Evolutionary conservation across 176 grass and related monocot genomes (phyloP), one percentile per base, ranked within the genome.

Genomic region (Chrysopogon serrulatus): DNA sequence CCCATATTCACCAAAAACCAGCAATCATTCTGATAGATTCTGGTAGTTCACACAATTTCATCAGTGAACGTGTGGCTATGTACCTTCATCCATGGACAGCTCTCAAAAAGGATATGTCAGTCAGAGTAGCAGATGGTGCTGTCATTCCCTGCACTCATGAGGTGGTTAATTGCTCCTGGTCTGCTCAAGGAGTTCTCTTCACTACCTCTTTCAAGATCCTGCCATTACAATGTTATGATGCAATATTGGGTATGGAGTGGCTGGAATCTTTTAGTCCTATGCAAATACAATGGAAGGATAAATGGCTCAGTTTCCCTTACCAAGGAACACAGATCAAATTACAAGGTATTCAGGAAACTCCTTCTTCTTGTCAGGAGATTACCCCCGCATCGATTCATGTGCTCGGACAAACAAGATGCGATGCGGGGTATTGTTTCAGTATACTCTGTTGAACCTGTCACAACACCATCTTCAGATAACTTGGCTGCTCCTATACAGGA

Each of bases 111-210:
- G 3, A 13, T 4, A 3, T 47, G 2, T 3, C 13, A 17, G 44
- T 47, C 0, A 47, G 5, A 1, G 59, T 30, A 3, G 24, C 59
- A 1, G 9, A 62, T 62, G 24, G 59, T 14, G 23, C 3, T 1
- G 1, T 14, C 1, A 0, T 62, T 0, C 1, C 1, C 0, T 62
- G 26, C 30, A 13, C n/a, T 27, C n/a, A 24, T 28, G n/a, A 62
- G 2, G 0, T 62, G 0, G 1, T 13, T 1, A 40, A 40, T 2
- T 40, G 39, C 8, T 10, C 6, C 1, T 40, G 39, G 39, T 10
- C 39, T 10, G 39, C 8, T 10, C 39, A 40, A 40, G 39, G 39
- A 1, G 6, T 40, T 5, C 2, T 3, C 2, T 62, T 62, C 5
- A 5, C 3, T 1, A 13, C 26, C 0, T 5, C n/a, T 0, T 24